Evolutionary conservation across 495 filamentous ascomycete genomes (phyloP).

Genomic region (Amorphotheca resinae): DNA sequence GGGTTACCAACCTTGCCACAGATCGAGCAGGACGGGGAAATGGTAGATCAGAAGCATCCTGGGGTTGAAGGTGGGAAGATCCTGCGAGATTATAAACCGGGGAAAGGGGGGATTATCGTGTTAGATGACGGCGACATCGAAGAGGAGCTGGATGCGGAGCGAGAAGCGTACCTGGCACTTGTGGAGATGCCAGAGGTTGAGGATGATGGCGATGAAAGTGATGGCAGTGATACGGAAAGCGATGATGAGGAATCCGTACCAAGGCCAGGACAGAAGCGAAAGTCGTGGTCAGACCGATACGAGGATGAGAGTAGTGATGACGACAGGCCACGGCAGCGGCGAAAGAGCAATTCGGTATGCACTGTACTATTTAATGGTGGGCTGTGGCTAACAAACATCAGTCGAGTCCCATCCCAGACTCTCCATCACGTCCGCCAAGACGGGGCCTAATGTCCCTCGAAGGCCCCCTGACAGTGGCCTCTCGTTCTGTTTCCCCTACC

Average conservation of each 20-base stretch:
- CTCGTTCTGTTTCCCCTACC: conserved; percentile 37
- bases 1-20: conserved; percentile 38
- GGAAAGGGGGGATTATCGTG: conserved; percentile 74
- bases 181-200: conserved; percentile 83
- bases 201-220: conserved; percentile 44
- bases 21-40: conserved; percentile 28
- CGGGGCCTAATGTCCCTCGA: conserved; percentile 35
- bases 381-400: conserved; percentile 23
- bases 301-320: conserved; percentile 51
- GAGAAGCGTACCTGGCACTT: conserved; percentile 69
- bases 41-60: conserved; percentile 34
- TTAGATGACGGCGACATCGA: conserved; percentile 96
- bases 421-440: conserved; percentile 35
- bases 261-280: conserved; percentile 51
- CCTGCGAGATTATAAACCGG: conserved; percentile 54
- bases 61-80: conserved; percentile 55
- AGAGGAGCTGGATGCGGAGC: conserved; percentile 63
- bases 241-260: conserved; percentile 23
- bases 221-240: conserved; percentile 24
- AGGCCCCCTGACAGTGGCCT: conserved; percentile 28
- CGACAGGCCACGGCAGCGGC: conserved; percentile 57
- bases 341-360: conserved; percentile 77
- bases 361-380: neutral
- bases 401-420: conserved; percentile 45
- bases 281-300: conserved; percentile 67